Base-by-base conservation (phyloP, 495 filamentous ascomycete genomes). In the Neurospora cerealis region DNA sequence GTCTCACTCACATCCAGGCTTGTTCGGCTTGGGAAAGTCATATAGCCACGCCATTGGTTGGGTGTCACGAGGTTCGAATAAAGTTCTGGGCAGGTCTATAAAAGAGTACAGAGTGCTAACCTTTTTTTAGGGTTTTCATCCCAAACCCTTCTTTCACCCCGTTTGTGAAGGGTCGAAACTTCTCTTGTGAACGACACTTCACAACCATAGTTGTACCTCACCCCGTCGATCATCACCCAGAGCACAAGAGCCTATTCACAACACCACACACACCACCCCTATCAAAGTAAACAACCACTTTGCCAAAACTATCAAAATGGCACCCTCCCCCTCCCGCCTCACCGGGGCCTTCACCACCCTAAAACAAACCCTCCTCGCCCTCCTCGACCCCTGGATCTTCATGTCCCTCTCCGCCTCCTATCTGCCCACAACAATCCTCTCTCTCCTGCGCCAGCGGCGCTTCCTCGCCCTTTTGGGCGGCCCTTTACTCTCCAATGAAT, bases 311-410 rank as follows among this genome's bases (percentile, higher is more conserved):
- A 34, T n/a, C 72, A 74, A 40, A 13, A 69, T 42, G 37, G 38
- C 69, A 24, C 44, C 71, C 11, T 69, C 36, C 70, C 69, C 62
- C 40, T 36, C 19, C 48, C 19, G 44, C 36, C 19, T 21, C 60
- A 17, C 66, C 71, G 24, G 73, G 32, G 19, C 41, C 10, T 37
- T 72, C 5, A 41, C 62, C 34, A n/a, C 37, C 70, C 28, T 72
- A 17, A 36, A 42, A 32, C 54, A 69, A 13, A 74, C 71, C 37
- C 15, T 79, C 76, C 19, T 19, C 70, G 76, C 77, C 36, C 75
- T 85, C 42, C 36, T 85, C 17, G 46, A 73, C 70, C 86, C 86
- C 17, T 82, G 81, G 77, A 28, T 70, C 11, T 85, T 87, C 78
- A 77, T 87, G 69, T 34, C 40, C 17, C 3, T 79, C 13, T 81